Evolutionary conservation across 257 asterid species (phyloP).

Genomic region (Voacanga thouarsii): DNA sequence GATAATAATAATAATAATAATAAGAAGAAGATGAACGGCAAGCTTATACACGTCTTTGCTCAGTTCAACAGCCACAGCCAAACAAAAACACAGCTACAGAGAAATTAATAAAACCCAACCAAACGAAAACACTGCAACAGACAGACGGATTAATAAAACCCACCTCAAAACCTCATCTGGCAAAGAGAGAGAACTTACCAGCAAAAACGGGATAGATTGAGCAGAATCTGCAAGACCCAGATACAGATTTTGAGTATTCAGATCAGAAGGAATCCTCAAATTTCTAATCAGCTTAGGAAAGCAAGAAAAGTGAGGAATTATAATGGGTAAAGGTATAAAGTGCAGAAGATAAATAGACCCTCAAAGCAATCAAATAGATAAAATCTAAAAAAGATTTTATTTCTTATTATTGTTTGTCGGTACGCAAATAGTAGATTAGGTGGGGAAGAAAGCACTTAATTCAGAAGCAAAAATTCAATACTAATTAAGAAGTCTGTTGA

Average conservation of each 20-base stretch:
- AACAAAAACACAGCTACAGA: background rate
- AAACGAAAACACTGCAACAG: background rate
- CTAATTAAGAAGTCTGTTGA: background rate
- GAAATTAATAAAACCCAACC: background rate
- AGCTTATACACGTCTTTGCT: background rate
- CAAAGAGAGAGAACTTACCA: background rate
- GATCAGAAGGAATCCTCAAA: conserved; percentile 3
- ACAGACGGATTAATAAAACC: background rate
- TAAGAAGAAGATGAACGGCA: background rate
- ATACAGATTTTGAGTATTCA: background rate
- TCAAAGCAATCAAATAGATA: background rate
- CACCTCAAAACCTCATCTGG: conserved; percentile 3
- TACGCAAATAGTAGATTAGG: background rate
- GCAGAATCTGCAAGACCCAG: background rate
- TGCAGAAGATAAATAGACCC: conserved; percentile 11
- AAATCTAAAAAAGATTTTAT: background rate
- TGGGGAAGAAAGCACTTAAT: conserved; percentile 5
- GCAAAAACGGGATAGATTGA: background rate
- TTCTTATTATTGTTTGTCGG: conserved; percentile 7
- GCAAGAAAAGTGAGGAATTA: conserved; percentile 1
- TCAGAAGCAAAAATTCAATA: background rate
- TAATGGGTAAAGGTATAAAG: conserved; percentile 7
- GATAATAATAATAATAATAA: too few species aligned
- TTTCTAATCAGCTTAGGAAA: background rate
- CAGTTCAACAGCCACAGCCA: background rate